A percentile compares a stretch with the other conserved stretches of the same genome.
phyloP scores from a whole-genome alignment of 495 filamentous ascomycete species.

The Penicillium cinerascens region DNA sequence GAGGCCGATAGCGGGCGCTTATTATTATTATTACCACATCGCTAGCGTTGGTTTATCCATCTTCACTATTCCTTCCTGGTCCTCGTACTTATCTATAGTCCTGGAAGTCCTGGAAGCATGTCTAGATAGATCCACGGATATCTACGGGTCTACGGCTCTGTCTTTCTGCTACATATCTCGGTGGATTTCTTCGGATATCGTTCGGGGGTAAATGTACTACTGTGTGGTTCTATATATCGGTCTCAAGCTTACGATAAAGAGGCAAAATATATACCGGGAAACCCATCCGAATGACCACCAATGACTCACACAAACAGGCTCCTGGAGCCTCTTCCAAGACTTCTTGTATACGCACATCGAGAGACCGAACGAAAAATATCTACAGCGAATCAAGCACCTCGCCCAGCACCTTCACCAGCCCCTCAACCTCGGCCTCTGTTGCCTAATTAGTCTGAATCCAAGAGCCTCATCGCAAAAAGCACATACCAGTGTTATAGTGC shows the following conservation, averaged over 20 bases:
- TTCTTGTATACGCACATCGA: background rate
- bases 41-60: background rate
- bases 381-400: slow-evolving; percentile 26
- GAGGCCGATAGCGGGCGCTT: background rate
- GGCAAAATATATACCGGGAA: background rate
- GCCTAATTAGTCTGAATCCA: slow-evolving; percentile 14
- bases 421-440: slow-evolving; percentile 54
- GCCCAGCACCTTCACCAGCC: slow-evolving; percentile 47
- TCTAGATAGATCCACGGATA: too few relatives aligned
- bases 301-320: background rate
- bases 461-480: background rate
- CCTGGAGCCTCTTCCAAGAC: background rate
- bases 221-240: background rate
- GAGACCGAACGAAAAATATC: background rate
- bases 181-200: background rate
- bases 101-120: too few relatives aligned
- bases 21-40: background rate
- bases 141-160: background rate
- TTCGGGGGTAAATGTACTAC: background rate
- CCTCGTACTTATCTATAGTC: too few relatives aligned
- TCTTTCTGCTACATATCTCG: background rate
- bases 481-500: slow-evolving; percentile 73
- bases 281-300: background rate
- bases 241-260: background rate
- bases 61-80: background rate